A percentile compares a stretch with the other conserved stretches of the same genome.
phyloP scores from a whole-genome alignment of 225 moss, liverwort and hornwort genomes.

The Takakia lepidozioides region DNA sequence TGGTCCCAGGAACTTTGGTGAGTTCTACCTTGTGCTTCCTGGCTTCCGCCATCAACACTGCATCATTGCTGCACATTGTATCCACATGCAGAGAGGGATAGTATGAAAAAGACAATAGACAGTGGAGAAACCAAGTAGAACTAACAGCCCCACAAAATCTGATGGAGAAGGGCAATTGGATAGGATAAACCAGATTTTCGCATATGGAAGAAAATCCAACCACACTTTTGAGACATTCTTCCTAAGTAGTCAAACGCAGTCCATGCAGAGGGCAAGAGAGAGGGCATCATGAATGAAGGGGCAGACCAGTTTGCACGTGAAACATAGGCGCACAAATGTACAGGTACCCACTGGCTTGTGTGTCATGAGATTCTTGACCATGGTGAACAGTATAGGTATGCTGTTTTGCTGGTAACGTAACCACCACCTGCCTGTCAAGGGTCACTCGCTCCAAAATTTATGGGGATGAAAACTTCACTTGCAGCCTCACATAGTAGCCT shows the following conservation, averaged over 20 bases:
- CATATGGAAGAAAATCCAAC: neutral
- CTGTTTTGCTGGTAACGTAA: constrained; percentile 65
- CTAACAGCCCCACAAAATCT: too few relatives aligned
- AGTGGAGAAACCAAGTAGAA: neutral
- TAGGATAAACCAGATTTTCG: neutral
- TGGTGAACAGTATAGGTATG: constrained; percentile 43
- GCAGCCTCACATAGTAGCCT: neutral
- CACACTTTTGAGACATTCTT: too few relatives aligned
- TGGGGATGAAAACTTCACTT: neutral
- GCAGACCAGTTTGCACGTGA: constrained; percentile 68
- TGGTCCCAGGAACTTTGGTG: constrained; percentile 56
- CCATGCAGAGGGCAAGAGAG: neutral
- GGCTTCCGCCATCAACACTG: constrained; percentile 49
- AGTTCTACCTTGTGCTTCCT: constrained; percentile 46
- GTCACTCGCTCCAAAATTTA: too few relatives aligned
- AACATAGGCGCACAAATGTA: constrained; percentile 64
- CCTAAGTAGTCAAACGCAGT: too few relatives aligned
- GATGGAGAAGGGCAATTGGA: neutral
- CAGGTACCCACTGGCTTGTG: constrained; percentile 36
- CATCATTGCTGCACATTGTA: constrained; percentile 54
- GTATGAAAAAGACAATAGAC: neutral
- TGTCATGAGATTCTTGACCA: constrained; percentile 45
- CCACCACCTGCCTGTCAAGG: constrained; percentile 33
- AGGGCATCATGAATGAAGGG: neutral
- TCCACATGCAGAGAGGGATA: neutral